Conservation (phyloP, 2,329 filamentous ascomycete genomes). For the Xylaria digitata region DNA sequence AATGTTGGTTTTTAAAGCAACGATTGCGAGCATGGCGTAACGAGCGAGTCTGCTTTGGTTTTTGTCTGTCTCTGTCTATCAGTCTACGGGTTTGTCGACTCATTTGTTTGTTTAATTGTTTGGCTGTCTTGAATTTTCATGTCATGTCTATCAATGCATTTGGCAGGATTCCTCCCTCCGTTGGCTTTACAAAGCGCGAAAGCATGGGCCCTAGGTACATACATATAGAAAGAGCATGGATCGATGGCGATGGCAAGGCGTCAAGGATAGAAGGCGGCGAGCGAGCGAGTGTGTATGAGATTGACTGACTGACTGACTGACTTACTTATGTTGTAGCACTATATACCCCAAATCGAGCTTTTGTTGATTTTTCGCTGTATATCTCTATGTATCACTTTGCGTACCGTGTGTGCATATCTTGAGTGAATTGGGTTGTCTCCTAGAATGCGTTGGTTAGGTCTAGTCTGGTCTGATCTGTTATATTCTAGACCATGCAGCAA, state of each 20-base stretch:
- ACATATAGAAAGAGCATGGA: not conserved
- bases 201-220: no score
- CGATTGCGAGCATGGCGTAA: constrained; percentile 26
- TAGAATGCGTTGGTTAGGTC: not conserved
- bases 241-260: constrained; percentile 9
- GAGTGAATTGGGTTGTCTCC: not conserved
- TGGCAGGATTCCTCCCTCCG: not conserved
- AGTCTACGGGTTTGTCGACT: not conserved
- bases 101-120: constrained; percentile 1
- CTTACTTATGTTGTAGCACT: constrained; percentile 9
- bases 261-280: constrained; percentile 11
- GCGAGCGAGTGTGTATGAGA: no score
- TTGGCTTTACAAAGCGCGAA: not conserved
- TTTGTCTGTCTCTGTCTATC: constrained; percentile 7
- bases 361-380: not conserved
- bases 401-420: not conserved
- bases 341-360: constrained; percentile 25
- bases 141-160: not conserved
- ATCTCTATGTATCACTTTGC: not conserved
- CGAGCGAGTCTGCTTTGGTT: constrained; percentile 3
- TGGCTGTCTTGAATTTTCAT: not conserved
- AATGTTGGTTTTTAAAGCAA: constrained; percentile 30
- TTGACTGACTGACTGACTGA: no score
- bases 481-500: not conserved
- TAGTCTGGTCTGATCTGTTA: no score